A percentile compares a stretch with the other conserved stretches of the same genome.
Conservation (phyloP, 495 filamentous ascomycete genomes). For the Penicillium parvum region DNA sequence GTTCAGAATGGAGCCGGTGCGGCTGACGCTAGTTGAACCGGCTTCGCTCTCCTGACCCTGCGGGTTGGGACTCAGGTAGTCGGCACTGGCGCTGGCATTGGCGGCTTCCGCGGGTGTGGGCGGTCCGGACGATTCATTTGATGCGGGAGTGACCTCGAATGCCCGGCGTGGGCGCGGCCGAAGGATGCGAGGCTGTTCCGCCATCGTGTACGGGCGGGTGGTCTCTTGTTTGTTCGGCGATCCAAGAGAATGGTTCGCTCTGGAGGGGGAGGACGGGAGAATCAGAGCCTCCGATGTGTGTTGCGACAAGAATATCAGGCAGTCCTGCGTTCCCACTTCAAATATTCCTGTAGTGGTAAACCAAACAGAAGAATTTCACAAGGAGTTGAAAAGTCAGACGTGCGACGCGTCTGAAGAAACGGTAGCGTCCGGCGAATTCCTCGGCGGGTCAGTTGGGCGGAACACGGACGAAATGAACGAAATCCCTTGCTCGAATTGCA, state of each 20-base stretch:
- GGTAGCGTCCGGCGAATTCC: constrained; percentile 9
- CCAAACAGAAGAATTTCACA: background rate
- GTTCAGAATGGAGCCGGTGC: constrained; percentile 76
- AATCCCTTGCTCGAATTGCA: too few relatives aligned
- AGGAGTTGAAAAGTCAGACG: constrained; percentile 1
- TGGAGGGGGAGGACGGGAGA: constrained; percentile 3
- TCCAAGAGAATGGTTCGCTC: background rate
- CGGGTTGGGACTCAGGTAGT: constrained; percentile 29
- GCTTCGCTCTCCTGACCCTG: constrained; percentile 24
- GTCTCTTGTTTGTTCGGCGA: background rate
- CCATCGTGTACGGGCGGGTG: constrained; percentile 26
- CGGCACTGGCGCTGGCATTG: constrained; percentile 30
- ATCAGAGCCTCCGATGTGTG: constrained; percentile 8
- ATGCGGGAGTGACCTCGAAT: constrained; percentile 59
- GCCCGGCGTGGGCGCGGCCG: constrained; percentile 72
- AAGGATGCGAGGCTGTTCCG: constrained; percentile 53
- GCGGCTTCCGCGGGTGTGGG: constrained; percentile 42
- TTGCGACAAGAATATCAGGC: background rate
- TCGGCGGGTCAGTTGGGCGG: background rate
- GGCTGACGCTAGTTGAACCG: constrained; percentile 39
- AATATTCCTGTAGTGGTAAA: background rate
- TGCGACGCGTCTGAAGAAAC: constrained; percentile 5
- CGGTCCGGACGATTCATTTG: constrained; percentile 49
- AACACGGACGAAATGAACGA: background rate
- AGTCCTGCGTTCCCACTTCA: background rate